Conservation (phyloP, 2,329 filamentous ascomycete species). For the Lasiodiplodia theobromae region DNA sequence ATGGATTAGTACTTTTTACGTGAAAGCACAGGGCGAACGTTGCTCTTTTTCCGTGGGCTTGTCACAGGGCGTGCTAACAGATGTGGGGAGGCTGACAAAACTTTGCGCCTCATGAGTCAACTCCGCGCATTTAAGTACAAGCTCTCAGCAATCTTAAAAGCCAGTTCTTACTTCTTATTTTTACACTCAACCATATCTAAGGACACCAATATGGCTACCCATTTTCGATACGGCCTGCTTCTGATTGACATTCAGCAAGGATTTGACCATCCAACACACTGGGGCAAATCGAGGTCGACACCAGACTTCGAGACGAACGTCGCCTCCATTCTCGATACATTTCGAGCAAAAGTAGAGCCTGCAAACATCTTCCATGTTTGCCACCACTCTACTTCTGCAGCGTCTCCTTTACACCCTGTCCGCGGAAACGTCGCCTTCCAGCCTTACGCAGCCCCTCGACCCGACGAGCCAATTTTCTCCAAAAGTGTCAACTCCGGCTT, state of each 20-base stretch:
- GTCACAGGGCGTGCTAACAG: too few species aligned
- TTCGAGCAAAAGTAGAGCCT: not conserved
- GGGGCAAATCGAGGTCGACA: constrained; percentile 10
- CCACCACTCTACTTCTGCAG: not conserved
- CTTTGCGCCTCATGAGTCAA: too few species aligned
- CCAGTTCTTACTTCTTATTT: not conserved
- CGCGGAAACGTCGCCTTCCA: not conserved
- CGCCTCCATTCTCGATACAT: not conserved
- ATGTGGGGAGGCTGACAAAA: too few species aligned
- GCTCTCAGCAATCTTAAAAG: too few species aligned
- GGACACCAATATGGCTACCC: not conserved
- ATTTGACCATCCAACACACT: constrained; percentile 9
- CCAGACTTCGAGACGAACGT: not conserved
- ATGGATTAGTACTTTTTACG: too few species aligned
- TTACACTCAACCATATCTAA: too few species aligned
- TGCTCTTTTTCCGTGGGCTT: too few species aligned
- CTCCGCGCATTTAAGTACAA: too few species aligned
- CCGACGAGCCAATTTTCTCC: constrained; percentile 1
- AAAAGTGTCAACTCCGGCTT: constrained; percentile 19
- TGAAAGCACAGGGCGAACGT: too few species aligned
- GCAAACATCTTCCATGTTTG: constrained; percentile 16
- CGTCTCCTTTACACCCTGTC: not conserved
- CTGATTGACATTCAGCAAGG: constrained; percentile 24
- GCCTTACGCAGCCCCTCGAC: constrained; percentile 7
- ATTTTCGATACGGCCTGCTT: not conserved